Evolutionary conservation across 148 eudicot species (phyloP), one percentile per base, ranked within the genome.

Genomic region (Cornus kousa): DNA sequence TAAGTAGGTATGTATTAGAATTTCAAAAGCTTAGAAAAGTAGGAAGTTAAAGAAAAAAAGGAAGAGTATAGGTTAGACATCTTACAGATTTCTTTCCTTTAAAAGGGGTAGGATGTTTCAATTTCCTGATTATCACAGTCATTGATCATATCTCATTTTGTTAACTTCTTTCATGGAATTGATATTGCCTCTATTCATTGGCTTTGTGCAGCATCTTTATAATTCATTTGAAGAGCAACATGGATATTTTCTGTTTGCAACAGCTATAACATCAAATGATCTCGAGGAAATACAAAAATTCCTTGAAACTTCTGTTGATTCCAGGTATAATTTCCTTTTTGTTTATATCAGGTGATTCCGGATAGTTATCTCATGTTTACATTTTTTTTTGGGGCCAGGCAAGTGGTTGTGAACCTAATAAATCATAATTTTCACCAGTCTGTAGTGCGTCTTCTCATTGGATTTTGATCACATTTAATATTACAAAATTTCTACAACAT

Each of bases 241-340:
- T 77, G 92, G 97, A 59, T 90, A 33, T 84, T 87, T 96, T 74
- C 95, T 93, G 83, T 91, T 91, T 88, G 98, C 99, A 67, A 92
- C 93, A 85, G 86, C 90, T 62, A 82, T 92, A 76, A 87, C 88
- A 71, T 96, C 98, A 67, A 89, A 76, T 78, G 99, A 96, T 89
- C 89, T 96, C 32, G 98, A 93, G 81, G 98, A 96, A 82, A 96
- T 96, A 87, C 95, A 91, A 50, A 93, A 88, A 79, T 96, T 96
- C 87, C 97, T 96, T 79, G 98, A 96, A 24, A 87, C 89, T 81
- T 80, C 99, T 86, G 97, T 96, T 79, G 85, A 86, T 82, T 78
- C 89, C 50, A 85, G 97, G 97, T 92, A 83, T 64, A 50, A 20
- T 33, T 79, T 35, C 24, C 74, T 53, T 12, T 53, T 53, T 53